phyloP scores from a whole-genome alignment of 352 stramenopile genomes.

The Globisporangium iwayamae region DNA sequence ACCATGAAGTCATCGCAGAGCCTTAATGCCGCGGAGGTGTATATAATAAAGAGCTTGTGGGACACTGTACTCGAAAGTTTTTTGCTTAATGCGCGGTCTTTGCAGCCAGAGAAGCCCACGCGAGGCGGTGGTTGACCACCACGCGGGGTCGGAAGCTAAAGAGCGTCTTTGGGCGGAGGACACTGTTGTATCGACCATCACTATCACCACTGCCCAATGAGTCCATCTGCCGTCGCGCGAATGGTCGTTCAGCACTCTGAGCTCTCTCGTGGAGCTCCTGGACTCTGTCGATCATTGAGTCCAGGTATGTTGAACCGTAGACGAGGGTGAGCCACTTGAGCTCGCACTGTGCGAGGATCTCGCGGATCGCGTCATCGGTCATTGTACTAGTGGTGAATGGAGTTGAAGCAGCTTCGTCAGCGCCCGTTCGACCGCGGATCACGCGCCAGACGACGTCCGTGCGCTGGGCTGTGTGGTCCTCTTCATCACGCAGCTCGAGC shows the following conservation, averaged over 20 bases:
- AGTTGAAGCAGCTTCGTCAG: too few relatives aligned
- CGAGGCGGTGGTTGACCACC: constrained; percentile 10
- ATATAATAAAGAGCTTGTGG: background rate
- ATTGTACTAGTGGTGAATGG: background rate
- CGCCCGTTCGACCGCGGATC: background rate
- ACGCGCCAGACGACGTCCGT: constrained; percentile 12
- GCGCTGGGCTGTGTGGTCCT: constrained; percentile 22
- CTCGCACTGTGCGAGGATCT: constrained; percentile 7
- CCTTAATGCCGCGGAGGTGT: background rate
- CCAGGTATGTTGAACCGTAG: constrained; percentile 4
- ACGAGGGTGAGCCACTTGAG: constrained; percentile 9
- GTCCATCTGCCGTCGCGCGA: background rate
- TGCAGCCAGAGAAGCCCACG: background rate
- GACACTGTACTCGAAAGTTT: background rate
- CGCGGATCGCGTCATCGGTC: too few relatives aligned
- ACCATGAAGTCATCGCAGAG: background rate
- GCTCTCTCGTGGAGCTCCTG: constrained; percentile 1
- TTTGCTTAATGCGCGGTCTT: background rate
- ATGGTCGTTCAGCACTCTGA: background rate
- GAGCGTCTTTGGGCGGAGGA: background rate
- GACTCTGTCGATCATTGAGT: background rate
- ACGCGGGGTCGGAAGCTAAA: background rate
- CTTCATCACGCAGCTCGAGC: constrained; percentile 29
- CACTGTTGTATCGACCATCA: background rate
- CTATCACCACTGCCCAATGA: background rate